Conservation (phyloP, 2,329 filamentous ascomycete species). For the Lasiodiplodia theobromae region DNA sequence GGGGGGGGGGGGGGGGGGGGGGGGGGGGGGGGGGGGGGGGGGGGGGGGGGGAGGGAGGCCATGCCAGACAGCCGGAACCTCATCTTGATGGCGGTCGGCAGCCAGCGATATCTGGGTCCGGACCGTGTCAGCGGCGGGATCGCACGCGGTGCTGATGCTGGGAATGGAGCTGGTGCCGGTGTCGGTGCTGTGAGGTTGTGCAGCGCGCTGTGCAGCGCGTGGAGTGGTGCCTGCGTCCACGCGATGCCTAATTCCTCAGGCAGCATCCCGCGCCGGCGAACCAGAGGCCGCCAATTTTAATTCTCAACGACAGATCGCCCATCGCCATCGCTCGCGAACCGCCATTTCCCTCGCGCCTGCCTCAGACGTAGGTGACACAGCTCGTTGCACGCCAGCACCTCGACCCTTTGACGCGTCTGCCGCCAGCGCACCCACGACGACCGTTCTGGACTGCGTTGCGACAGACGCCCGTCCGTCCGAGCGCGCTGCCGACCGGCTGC, state of each 20-base stretch:
- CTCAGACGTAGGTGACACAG: conserved; percentile 18
- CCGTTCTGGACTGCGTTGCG: not conserved
- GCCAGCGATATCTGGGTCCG: conserved; percentile 2
- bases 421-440: conserved; percentile 1
- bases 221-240: not conserved
- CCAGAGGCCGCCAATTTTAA: conserved; percentile 5
- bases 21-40: too few relatives aligned
- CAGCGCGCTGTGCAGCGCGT: conserved; percentile 1
- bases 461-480: conserved; percentile 13
- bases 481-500: conserved; percentile 16
- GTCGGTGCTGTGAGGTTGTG: conserved; percentile 8
- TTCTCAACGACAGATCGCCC: conserved; percentile 4
- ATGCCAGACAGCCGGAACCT: not conserved
- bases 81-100: conserved; percentile 8
- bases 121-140: conserved; percentile 4
- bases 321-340: not conserved
- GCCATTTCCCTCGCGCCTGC: not conserved
- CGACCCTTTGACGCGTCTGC: conserved; percentile 24
- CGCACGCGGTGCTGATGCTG: not conserved
- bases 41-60: not conserved
- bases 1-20: too few relatives aligned
- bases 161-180: not conserved
- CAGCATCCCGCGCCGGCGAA: not conserved
- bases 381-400: conserved; percentile 20
- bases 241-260: conserved; percentile 15